Conservation (phyloP, 495 filamentous ascomycete species). For the Cercophora newfieldiana region DNA sequence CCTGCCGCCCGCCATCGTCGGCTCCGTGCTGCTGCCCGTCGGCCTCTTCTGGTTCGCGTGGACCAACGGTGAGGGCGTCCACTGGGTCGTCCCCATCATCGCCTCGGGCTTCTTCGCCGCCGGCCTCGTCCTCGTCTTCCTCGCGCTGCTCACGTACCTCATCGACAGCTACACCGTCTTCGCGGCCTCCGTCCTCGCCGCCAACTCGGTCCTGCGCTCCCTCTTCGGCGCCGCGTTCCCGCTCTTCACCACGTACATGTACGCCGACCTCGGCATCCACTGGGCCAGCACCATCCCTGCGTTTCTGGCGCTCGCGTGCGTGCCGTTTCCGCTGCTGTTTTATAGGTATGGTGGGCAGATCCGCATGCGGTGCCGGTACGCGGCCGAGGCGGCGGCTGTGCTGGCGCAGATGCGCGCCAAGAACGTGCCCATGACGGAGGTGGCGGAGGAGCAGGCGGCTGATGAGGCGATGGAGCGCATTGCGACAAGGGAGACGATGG, state of each 20-base stretch:
- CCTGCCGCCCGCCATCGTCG: conserved; percentile 73
- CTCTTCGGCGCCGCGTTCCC: conserved; percentile 82
- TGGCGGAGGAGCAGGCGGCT: conserved; percentile 14
- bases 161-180: conserved; percentile 81
- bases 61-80: conserved; percentile 50
- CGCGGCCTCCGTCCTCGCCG: conserved; percentile 77
- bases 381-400: conserved; percentile 61
- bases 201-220: conserved; percentile 66
- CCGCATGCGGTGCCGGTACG: conserved; percentile 71
- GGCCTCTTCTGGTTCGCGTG: conserved; percentile 65
- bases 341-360: conserved; percentile 71
- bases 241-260: conserved; percentile 79
- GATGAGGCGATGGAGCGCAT: conserved; percentile 16
- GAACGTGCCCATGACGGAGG: not conserved
- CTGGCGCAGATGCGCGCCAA: conserved; percentile 35
- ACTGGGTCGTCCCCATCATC: conserved; percentile 55
- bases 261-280: conserved; percentile 71
- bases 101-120: conserved; percentile 50
- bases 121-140: conserved; percentile 60
- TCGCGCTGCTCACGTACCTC: conserved; percentile 76
- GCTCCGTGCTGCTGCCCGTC: conserved; percentile 50
- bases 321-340: conserved; percentile 80
- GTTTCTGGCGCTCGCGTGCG: conserved; percentile 71
- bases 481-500: conserved; percentile 13
- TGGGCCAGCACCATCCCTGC: conserved; percentile 79